Conservation (phyloP, 2,329 filamentous ascomycete genomes). For the Diaporthe amygdali region DNA sequence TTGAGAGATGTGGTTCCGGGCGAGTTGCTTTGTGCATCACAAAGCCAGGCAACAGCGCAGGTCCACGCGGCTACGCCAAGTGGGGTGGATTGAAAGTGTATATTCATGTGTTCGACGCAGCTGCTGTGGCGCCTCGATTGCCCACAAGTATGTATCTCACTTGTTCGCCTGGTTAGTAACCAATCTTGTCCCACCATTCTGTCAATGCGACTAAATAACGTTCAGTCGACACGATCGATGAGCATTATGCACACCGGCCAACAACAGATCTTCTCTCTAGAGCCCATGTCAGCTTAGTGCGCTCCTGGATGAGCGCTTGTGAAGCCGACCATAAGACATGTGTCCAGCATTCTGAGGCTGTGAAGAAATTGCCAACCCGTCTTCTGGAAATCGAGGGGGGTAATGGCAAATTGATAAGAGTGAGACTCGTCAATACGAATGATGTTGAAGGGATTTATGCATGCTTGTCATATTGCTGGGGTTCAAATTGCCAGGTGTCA, state of each 20-base stretch:
- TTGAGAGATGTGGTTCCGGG: background rate
- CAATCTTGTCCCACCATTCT: background rate
- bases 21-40: background rate
- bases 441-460: background rate
- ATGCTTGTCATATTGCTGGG: conserved; percentile 10
- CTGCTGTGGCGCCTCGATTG: background rate
- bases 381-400: background rate
- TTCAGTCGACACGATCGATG: background rate
- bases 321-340: background rate
- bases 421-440: background rate
- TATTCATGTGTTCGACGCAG: background rate
- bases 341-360: background rate
- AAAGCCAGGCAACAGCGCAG: accelerated
- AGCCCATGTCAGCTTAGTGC: background rate
- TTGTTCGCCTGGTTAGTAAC: background rate
- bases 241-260: background rate
- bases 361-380: background rate
- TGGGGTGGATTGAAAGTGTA: background rate
- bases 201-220: background rate
- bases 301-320: background rate
- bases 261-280: background rate
- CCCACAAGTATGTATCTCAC: accelerated
- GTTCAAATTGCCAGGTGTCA: background rate
- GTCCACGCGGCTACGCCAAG: background rate
- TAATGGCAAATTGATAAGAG: background rate